Evolutionary conservation across 176 grass and related monocot genomes (phyloP), one percentile per base, ranked within the genome.

Genomic region (Phoenix dactylifera): DNA sequence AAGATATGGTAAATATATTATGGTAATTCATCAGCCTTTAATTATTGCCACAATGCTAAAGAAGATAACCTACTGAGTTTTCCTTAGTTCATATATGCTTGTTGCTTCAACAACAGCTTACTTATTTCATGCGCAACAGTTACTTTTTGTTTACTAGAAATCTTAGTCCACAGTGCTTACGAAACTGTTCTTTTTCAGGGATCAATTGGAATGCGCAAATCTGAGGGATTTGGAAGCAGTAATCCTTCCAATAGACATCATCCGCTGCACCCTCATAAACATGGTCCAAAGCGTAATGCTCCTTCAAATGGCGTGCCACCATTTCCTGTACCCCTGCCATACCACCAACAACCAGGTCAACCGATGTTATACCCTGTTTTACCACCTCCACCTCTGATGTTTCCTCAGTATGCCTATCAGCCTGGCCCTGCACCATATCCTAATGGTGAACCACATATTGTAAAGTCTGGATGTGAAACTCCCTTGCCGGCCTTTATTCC

Each of bases 331-430:
- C 24, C 32, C 15, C 77, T 83, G 59, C 73, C 58, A 17, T 90
- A 86, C 62, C 78, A 78, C 35, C 87, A 86, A 67, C 79, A 85
- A 57, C 72, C 82, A 39, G 82, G 82, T 24, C 87, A 83, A 70
- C 82, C 79, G 23, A 39, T 86, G 55, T 76, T 77, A 51, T 90
- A 83, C 57, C 79, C 82, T 80, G 72, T 90, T 78, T 60, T 82
- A 65, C 72, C 82, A 18, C 79, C 82, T 24, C 60, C 64, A 62
- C 79, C 79, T 15, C 26, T 83, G 76, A 77, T 85, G 22, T 18
- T 77, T 56, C 87, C 66, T 63, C 82, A 90, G 61, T 80, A 90
- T 80, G 55, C 87, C 53, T 86, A 77, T 58, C 82, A 77, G 58
- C 65, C 75, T 64, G 55, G 61, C 59, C 12, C 77, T 50, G 73